These are phyloP conservation scores for Toxoplasma gondii DNA, from an alignment of 169 alveolate species.

Conservation along the genomic window DNA sequence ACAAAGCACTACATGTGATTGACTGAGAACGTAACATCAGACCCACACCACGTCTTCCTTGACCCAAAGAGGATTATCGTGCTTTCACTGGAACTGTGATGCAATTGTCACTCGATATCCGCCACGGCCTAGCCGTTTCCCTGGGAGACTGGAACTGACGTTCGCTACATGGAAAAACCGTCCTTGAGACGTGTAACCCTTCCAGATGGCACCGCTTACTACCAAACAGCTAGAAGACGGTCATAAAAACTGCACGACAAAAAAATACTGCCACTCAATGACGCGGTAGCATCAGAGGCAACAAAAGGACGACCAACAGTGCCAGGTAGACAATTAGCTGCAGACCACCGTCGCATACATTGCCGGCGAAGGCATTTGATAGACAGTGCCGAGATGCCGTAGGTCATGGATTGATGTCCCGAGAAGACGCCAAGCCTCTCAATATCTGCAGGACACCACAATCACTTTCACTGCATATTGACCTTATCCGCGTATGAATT, in stretches of 20 bases:
- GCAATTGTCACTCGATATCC: too few relatives aligned
- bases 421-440: not conserved
- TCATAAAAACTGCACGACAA: slow-evolving; percentile 34
- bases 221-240: slow-evolving; percentile 20
- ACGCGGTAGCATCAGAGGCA: not conserved
- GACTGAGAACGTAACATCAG: too few relatives aligned
- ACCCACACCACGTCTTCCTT: too few relatives aligned
- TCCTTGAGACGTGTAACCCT: too few relatives aligned
- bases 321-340: not conserved
- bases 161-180: too few relatives aligned
- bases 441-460: not conserved
- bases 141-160: too few relatives aligned
- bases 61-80: too few relatives aligned
- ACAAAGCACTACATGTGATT: too few relatives aligned
- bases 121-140: too few relatives aligned
- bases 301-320: not conserved
- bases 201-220: not conserved
- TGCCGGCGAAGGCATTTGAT: not conserved
- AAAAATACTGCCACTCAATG: not conserved
- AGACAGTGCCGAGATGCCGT: slow-evolving; percentile 9
- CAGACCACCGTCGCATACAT: not conserved
- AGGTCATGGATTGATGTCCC: slow-evolving; percentile 20
- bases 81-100: too few relatives aligned
- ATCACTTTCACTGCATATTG: not conserved
- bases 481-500: not conserved